phyloP scores from a whole-genome alignment of 805 yeast species.

The Candida dendrica region DNA sequence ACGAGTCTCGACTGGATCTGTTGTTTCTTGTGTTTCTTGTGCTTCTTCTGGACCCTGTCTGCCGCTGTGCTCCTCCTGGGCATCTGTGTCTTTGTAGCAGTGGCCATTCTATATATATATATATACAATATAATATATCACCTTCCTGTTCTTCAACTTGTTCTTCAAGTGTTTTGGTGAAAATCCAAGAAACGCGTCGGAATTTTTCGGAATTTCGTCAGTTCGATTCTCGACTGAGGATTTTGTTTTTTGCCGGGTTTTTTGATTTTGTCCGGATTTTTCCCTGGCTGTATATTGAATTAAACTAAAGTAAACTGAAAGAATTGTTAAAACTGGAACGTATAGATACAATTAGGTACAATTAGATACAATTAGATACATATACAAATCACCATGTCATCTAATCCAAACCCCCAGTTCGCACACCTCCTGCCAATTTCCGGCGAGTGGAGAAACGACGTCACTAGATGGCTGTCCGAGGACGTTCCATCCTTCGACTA shows the following conservation, averaged over 20 bases:
- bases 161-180: too few relatives aligned
- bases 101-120: too few relatives aligned
- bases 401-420: conserved; percentile 26
- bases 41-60: too few relatives aligned
- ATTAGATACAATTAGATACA: too few relatives aligned
- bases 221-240: background rate
- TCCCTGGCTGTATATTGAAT: too few relatives aligned
- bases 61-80: background rate
- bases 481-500: conserved; percentile 92
- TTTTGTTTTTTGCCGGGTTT: background rate
- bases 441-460: conserved; percentile 77
- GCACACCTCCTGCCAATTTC: conserved; percentile 61
- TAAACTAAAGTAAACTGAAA: too few relatives aligned
- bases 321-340: too few relatives aligned
- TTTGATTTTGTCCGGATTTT: background rate
- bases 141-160: too few relatives aligned
- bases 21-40: background rate
- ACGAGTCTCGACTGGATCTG: background rate
- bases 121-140: too few relatives aligned
- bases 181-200: background rate
- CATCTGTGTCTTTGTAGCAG: too few relatives aligned
- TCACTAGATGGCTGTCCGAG: conserved; percentile 71
- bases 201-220: background rate
- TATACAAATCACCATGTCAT: conserved; percentile 3
- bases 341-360: too few relatives aligned